Percentiles rank a stretch among this genome's conserved stretches.
These are phyloP conservation scores for Salix udensis DNA, from an alignment of 345 rosid genomes.

Conservation along the genomic window DNA sequence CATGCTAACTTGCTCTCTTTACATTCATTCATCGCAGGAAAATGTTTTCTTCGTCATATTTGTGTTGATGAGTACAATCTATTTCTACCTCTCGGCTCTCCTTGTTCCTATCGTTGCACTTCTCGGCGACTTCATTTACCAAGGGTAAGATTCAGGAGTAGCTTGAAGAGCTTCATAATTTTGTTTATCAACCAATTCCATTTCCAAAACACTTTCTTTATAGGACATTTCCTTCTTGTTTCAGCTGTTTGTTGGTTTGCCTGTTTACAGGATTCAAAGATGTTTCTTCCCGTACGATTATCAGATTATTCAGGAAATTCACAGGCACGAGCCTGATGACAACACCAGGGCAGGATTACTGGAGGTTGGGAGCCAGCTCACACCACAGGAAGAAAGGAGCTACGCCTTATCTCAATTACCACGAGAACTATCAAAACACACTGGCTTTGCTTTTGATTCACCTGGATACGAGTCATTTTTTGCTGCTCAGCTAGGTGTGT, in stretches of 20 bases:
- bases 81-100: constrained; percentile 71
- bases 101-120: constrained; percentile 87
- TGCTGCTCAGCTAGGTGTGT: constrained; percentile 75
- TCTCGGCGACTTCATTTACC: constrained; percentile 87
- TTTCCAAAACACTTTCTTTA: neutral
- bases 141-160: constrained; percentile 51
- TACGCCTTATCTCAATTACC: constrained; percentile 81
- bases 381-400: constrained; percentile 79
- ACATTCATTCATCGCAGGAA: constrained; percentile 49
- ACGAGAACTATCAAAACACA: constrained; percentile 78
- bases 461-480: constrained; percentile 98
- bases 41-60: constrained; percentile 75
- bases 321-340: constrained; percentile 61
- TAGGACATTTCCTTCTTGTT: neutral
- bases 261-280: constrained; percentile 63
- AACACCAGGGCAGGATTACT: constrained; percentile 35
- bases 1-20: constrained; percentile 15
- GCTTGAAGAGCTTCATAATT: neutral
- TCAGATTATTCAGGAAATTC: constrained; percentile 90
- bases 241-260: neutral
- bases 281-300: constrained; percentile 96
- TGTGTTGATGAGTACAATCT: constrained; percentile 82
- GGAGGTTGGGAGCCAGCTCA: constrained; percentile 57
- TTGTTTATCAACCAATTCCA: neutral
- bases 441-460: constrained; percentile 95